A percentile compares a stretch with the other conserved stretches of the same genome.
Conservation (phyloP, 176 grass and related monocot genomes). For the Alloteropsis semialata region DNA sequence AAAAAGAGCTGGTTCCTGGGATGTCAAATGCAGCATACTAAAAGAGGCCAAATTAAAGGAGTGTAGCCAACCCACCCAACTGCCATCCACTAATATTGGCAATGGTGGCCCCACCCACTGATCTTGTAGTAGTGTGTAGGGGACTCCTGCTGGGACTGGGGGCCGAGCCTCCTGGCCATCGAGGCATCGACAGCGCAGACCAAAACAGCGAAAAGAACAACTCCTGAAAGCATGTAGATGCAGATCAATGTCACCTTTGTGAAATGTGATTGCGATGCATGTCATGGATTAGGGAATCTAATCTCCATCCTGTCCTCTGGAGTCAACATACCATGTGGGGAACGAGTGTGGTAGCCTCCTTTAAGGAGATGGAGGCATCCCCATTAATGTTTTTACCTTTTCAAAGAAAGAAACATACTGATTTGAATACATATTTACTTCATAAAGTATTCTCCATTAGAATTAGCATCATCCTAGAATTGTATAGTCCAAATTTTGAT, state of each 20-base stretch:
- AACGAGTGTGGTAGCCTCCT: slow-evolving; percentile 24
- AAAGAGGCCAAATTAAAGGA: slow-evolving; percentile 8
- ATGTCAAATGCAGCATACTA: slow-evolving; percentile 17
- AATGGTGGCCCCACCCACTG: slow-evolving; percentile 34
- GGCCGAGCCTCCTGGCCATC: slow-evolving; percentile 9
- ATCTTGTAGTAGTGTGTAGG: slow-evolving; percentile 5
- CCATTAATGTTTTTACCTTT: not conserved
- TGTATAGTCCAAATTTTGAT: not conserved
- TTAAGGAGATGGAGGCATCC: slow-evolving; percentile 15
- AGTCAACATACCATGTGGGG: slow-evolving; percentile 24
- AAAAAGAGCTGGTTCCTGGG: not conserved
- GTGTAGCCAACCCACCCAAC: slow-evolving; percentile 14
- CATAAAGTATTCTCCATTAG: not conserved
- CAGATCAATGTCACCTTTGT: slow-evolving; percentile 43
- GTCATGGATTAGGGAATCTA: slow-evolving; percentile 41
- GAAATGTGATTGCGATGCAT: slow-evolving; percentile 31
- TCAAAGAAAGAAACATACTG: not conserved
- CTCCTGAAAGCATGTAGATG: slow-evolving; percentile 26
- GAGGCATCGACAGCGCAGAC: slow-evolving; percentile 7
- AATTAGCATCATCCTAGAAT: not conserved
- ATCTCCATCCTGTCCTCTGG: slow-evolving; percentile 16
- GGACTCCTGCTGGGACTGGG: slow-evolving; percentile 22
- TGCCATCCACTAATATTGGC: slow-evolving; percentile 26
- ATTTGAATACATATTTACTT: not conserved
- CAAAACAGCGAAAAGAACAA: slow-evolving; percentile 28